Evolutionary conservation across 2,329 filamentous ascomycete species (phyloP).

Genomic region (Penicillium sp.): DNA sequence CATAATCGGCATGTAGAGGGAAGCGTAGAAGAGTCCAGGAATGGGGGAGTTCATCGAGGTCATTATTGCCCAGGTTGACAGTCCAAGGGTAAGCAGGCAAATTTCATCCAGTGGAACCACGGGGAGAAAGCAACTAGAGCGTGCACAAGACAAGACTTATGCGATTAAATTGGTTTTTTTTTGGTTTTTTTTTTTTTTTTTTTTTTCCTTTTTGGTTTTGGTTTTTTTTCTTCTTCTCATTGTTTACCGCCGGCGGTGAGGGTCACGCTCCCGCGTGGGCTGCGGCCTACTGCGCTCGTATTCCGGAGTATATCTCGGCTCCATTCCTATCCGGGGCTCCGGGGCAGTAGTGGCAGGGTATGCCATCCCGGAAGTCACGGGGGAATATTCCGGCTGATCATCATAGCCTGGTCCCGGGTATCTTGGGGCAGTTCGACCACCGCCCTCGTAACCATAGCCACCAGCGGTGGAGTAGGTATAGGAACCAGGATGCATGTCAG

Average conservation of each 20-base stretch:
- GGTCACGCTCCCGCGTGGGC: slow-evolving; percentile 37
- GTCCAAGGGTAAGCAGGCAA: slow-evolving; percentile 1
- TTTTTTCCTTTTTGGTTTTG: slow-evolving; percentile 13
- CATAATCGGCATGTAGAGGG: slow-evolving; percentile 2
- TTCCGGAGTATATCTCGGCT: slow-evolving; percentile 43
- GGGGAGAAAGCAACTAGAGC: slow-evolving; percentile 9
- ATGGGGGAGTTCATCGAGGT: slow-evolving; percentile 12
- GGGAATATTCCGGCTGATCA: slow-evolving; percentile 40
- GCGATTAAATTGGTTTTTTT: slow-evolving; percentile 6
- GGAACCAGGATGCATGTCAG: slow-evolving; percentile 36
- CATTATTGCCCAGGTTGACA: slow-evolving; percentile 13
- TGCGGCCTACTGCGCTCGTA: slow-evolving; percentile 41
- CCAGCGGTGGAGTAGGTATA: slow-evolving; percentile 38
- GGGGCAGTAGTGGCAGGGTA: slow-evolving; percentile 41
- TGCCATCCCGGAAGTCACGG: slow-evolving; percentile 38
- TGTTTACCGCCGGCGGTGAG: slow-evolving; percentile 37
- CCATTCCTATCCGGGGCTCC: slow-evolving; percentile 43
- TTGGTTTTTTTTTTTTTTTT: slow-evolving; percentile 10
- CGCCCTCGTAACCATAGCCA: slow-evolving; percentile 35
- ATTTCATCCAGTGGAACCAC: slow-evolving; percentile 15
- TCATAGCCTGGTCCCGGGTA: slow-evolving; percentile 43
- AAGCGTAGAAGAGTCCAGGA: slow-evolving; percentile 7
- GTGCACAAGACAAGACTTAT: slow-evolving; percentile 8
- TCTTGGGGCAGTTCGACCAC: slow-evolving; percentile 39
- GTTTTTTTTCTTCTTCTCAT: neutral